Evolutionary conservation across 805 yeast genomes (phyloP).

Genomic region (Candida sanyiensis): DNA sequence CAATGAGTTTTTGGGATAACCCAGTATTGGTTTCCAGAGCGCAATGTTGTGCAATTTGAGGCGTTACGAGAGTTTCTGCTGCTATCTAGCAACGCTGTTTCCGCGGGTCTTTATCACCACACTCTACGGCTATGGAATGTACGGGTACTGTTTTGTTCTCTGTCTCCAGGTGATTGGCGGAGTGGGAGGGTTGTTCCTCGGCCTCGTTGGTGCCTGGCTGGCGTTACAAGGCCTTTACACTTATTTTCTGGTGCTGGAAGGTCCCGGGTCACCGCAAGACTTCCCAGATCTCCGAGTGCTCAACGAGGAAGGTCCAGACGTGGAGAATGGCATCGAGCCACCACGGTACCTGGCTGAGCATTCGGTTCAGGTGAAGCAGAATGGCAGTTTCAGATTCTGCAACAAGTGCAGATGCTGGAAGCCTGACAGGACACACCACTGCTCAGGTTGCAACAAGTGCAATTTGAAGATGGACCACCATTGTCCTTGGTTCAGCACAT

Average conservation of each 20-base stretch:
- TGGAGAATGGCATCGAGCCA: conserved; percentile 31
- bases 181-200: conserved; percentile 16
- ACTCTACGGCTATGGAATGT: conserved; percentile 44
- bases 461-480: conserved; percentile 90
- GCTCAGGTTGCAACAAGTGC: conserved; percentile 65
- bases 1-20: no score
- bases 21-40: no score
- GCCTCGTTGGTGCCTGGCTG: conserved; percentile 26
- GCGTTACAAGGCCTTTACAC: conserved; percentile 39
- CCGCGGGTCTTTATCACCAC: conserved; percentile 44
- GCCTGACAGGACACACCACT: conserved; percentile 86
- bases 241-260: conserved; percentile 49
- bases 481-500: conserved; percentile 89
- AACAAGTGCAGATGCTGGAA: conserved; percentile 66
- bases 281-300: conserved; percentile 34
- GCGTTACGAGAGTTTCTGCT: conserved; percentile 27
- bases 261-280: conserved; percentile 65
- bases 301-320: conserved; percentile 22
- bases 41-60: conserved; percentile 1
- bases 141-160: conserved; percentile 31
- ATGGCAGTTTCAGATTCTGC: conserved; percentile 68
- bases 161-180: conserved; percentile 18
- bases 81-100: conserved; percentile 35
- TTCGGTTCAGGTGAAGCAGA: conserved; percentile 41
- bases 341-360: conserved; percentile 37